These are phyloP conservation scores for Gigaspora rosea DNA, from an alignment of 192 early-diverging fungal genomes.

Conservation along the genomic window DNA sequence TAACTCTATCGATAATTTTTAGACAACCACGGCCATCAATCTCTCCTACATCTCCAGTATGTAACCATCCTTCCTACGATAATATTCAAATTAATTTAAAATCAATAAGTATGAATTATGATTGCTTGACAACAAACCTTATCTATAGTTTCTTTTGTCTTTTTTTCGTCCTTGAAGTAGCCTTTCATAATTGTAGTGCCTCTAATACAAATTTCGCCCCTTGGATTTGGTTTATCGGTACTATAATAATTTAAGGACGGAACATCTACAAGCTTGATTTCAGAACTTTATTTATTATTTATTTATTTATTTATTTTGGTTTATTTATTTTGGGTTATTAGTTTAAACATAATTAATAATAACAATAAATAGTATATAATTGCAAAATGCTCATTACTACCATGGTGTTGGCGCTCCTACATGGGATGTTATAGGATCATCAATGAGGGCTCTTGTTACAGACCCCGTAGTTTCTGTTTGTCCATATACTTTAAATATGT, in stretches of 20 bases:
- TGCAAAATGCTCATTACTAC: background rate
- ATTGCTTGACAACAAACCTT: too few relatives aligned
- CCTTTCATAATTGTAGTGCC: slow-evolving; percentile 73
- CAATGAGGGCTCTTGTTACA: background rate
- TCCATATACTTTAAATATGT: background rate
- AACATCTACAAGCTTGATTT: slow-evolving; percentile 85
- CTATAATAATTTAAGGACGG: slow-evolving; percentile 84
- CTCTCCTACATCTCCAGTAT: slow-evolving; percentile 81
- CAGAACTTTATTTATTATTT: slow-evolving; percentile 54
- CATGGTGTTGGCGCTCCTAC: background rate
- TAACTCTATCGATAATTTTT: slow-evolving; percentile 85
- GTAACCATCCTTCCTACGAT: slow-evolving; percentile 79
- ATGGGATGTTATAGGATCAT: background rate
- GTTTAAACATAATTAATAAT: slow-evolving; percentile 29
- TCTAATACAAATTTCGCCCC: slow-evolving; percentile 88
- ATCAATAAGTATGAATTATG: too few relatives aligned
- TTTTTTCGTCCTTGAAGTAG: slow-evolving; percentile 82
- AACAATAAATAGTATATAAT: background rate
- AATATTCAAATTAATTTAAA: slow-evolving; percentile 37
- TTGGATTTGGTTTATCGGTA: slow-evolving; percentile 71
- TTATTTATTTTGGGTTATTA: slow-evolving; percentile 59
- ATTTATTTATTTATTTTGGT: slow-evolving; percentile 63
- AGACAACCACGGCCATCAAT: slow-evolving; percentile 71
- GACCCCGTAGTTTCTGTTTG: slow-evolving; percentile 38
- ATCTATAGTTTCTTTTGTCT: slow-evolving; percentile 65